Conservation (phyloP, 768 basidiomycete genomes). For the Lactarius vividus region DNA sequence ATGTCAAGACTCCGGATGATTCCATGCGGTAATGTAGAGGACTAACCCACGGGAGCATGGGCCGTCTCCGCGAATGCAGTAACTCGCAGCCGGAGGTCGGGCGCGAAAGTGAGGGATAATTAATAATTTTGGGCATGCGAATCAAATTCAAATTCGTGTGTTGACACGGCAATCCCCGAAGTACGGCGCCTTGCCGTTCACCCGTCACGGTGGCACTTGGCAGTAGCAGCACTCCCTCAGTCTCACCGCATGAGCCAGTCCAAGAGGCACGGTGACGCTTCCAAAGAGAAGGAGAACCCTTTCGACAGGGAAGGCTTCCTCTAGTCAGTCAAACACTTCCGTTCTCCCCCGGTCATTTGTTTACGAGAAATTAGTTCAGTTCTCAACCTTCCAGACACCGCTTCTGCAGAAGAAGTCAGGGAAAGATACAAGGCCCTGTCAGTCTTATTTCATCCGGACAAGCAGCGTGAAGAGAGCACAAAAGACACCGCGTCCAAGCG, state of each 20-base stretch:
- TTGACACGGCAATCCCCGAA: conserved; percentile 17
- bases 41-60: background rate
- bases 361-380: conserved; percentile 46
- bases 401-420: conserved; percentile 66
- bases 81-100: no score
- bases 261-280: conserved; percentile 13
- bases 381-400: conserved; percentile 64
- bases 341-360: background rate
- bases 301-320: conserved; percentile 26
- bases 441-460: conserved; percentile 83
- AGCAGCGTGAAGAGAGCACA: conserved; percentile 57
- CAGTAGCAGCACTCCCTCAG: background rate
- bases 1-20: background rate
- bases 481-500: conserved; percentile 60
- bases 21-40: background rate
- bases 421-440: conserved; percentile 72
- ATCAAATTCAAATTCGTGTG: background rate
- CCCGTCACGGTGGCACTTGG: background rate
- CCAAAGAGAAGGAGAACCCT: conserved; percentile 8
- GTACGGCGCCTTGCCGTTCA: conserved; percentile 4
- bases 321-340: conserved; percentile 21
- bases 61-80: background rate
- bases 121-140: background rate
- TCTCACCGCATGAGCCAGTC: conserved; percentile 20
- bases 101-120: background rate